These are phyloP conservation scores for Senecio squalidus DNA, from an alignment of 140 eudicot genomes.

Conservation along the genomic window DNA sequence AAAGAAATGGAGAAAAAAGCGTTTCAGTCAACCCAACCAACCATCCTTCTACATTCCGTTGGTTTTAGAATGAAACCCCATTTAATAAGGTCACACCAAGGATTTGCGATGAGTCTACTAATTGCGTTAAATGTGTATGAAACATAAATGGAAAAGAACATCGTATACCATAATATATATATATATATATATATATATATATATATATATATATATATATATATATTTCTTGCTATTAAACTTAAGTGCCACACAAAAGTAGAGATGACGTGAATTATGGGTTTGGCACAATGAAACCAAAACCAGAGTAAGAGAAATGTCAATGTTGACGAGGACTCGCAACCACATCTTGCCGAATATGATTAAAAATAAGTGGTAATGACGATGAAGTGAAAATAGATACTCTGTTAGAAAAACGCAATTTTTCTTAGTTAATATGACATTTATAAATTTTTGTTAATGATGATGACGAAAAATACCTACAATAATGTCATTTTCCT, in stretches of 20 bases:
- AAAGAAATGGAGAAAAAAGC: not conserved
- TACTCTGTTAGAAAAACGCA: too few species aligned
- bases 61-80: not conserved
- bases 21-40: not conserved
- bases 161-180: too few species aligned
- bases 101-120: not conserved
- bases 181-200: not conserved
- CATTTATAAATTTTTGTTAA: not conserved
- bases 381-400: not conserved
- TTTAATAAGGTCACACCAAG: not conserved
- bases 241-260: not conserved
- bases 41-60: too few species aligned
- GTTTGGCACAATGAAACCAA: slow-evolving; percentile 2
- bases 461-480: not conserved
- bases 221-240: not conserved
- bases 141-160: not conserved
- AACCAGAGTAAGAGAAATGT: slow-evolving; percentile 3
- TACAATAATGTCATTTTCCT: not conserved
- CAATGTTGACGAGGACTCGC: not conserved
- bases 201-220: not conserved
- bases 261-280: not conserved
- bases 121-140: not conserved
- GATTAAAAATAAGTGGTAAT: not conserved
- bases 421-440: not conserved
- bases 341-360: slow-evolving; percentile 2